Evolutionary conservation across 2,329 filamentous ascomycete species (phyloP).

Genomic region (Parastagonospora avenae): DNA sequence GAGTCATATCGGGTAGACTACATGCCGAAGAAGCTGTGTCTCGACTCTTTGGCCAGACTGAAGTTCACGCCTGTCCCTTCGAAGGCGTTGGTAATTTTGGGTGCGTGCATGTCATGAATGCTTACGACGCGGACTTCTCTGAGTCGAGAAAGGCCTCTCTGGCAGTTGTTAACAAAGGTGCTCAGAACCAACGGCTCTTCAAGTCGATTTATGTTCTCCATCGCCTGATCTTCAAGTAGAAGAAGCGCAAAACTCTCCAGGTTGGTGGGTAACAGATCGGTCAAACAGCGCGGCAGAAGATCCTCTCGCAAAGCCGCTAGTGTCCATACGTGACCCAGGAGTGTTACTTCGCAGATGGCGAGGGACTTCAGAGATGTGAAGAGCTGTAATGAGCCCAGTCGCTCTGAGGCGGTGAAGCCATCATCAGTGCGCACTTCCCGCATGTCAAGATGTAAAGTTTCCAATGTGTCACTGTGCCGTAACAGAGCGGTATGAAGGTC

Average conservation of each 20-base stretch:
- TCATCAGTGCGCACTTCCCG: slow-evolving; percentile 8
- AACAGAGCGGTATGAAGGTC: slow-evolving; percentile 16
- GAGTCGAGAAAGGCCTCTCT: neutral
- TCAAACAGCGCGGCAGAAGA: neutral
- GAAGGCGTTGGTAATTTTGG: neutral
- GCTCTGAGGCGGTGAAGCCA: neutral
- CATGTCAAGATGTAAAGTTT: slow-evolving; percentile 20
- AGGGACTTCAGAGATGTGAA: slow-evolving; percentile 15
- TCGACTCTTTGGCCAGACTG: too few species aligned
- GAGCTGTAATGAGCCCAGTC: slow-evolving; percentile 12
- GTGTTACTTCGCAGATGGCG: slow-evolving; percentile 9
- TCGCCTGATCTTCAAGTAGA: neutral
- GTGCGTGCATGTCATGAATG: neutral
- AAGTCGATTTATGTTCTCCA: neutral
- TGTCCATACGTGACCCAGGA: neutral
- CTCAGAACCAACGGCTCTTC: neutral
- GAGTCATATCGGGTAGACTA: too few species aligned
- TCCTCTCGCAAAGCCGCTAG: neutral
- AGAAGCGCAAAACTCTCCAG: neutral
- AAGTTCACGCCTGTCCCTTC: too few species aligned
- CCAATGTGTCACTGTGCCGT: slow-evolving; percentile 16
- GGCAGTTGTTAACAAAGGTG: neutral
- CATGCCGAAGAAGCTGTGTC: too few species aligned
- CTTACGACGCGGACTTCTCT: neutral
- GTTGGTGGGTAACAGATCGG: neutral